phyloP scores from a whole-genome alignment of 306 rosid species.

The Begonia masoniana region DNA sequence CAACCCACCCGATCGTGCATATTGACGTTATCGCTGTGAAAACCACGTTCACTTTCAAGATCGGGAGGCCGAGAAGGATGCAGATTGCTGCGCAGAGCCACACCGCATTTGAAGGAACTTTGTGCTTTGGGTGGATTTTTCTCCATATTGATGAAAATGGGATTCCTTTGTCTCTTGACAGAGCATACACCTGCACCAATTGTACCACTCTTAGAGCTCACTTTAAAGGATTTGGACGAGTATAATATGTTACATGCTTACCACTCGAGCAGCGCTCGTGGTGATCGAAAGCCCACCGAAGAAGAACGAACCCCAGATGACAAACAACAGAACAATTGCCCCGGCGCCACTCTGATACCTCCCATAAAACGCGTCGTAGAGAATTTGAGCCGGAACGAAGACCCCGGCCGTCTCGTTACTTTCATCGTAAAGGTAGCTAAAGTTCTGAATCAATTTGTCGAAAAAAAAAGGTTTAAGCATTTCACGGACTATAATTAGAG shows the following conservation, averaged over 20 bases:
- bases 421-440: conserved; percentile 42
- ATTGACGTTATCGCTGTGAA: conserved; percentile 73
- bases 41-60: conserved; percentile 55
- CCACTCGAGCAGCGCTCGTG: conserved; percentile 86
- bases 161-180: conserved; percentile 70
- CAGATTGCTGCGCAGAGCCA: conserved; percentile 81
- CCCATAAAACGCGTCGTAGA: conserved; percentile 80
- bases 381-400: conserved; percentile 80
- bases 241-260: conserved; percentile 10
- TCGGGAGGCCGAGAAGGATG: conserved; percentile 74
- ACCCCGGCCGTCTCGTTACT: conserved; percentile 69
- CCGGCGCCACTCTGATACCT: conserved; percentile 57
- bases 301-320: conserved; percentile 87
- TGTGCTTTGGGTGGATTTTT: conserved; percentile 55
- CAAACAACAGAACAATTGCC: conserved; percentile 46
- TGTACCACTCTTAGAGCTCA: too few species aligned
- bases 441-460: conserved; percentile 30
- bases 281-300: conserved; percentile 84
- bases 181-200: conserved; percentile 60
- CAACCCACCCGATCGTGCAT: conserved; percentile 80
- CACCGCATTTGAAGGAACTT: conserved; percentile 76
- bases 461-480: not conserved
- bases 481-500: too few species aligned
- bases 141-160: conserved; percentile 64
- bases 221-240: too few species aligned